phyloP scores from a whole-genome alignment of 345 rosid species.

The Eutrema heterophyllum region DNA sequence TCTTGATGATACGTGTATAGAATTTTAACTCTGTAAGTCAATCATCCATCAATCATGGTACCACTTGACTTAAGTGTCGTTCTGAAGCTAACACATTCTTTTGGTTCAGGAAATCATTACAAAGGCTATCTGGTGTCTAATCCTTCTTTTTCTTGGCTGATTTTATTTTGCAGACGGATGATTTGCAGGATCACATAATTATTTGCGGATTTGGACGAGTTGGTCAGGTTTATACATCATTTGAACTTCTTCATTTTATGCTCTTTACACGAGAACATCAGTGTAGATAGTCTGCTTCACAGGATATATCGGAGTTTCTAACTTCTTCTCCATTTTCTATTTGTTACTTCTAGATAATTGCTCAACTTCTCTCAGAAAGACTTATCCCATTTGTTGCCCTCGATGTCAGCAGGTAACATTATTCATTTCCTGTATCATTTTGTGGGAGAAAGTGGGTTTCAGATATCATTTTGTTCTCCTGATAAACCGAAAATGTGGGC shows the following conservation, averaged over 20 bases:
- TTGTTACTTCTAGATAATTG: slow-evolving; percentile 68
- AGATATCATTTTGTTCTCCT: not conserved
- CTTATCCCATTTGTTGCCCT: slow-evolving; percentile 97
- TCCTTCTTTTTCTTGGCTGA: slow-evolving; percentile 15
- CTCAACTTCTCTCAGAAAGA: slow-evolving; percentile 98
- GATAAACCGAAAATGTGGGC: not conserved
- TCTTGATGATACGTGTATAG: not conserved
- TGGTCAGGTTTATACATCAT: slow-evolving; percentile 67
- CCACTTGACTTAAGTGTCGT: not conserved
- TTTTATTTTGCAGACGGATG: slow-evolving; percentile 75
- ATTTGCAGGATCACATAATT: slow-evolving; percentile 94
- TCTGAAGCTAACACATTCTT: slow-evolving; percentile 9
- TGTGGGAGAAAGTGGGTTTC: not conserved
- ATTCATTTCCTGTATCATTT: slow-evolving; percentile 1
- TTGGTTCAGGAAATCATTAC: slow-evolving; percentile 1
- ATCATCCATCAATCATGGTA: not conserved
- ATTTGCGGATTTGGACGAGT: slow-evolving; percentile 97
- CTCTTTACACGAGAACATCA: slow-evolving; percentile 5
- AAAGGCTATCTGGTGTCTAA: not conserved
- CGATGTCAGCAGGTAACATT: slow-evolving; percentile 85
- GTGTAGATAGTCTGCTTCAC: slow-evolving; percentile 1
- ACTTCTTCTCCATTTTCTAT: not conserved
- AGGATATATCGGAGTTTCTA: not conserved
- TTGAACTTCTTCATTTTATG: slow-evolving; percentile 10
- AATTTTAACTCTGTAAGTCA: not conserved